Conservation (phyloP, 305 asterid species). For the Fraxinus baroniana region DNA sequence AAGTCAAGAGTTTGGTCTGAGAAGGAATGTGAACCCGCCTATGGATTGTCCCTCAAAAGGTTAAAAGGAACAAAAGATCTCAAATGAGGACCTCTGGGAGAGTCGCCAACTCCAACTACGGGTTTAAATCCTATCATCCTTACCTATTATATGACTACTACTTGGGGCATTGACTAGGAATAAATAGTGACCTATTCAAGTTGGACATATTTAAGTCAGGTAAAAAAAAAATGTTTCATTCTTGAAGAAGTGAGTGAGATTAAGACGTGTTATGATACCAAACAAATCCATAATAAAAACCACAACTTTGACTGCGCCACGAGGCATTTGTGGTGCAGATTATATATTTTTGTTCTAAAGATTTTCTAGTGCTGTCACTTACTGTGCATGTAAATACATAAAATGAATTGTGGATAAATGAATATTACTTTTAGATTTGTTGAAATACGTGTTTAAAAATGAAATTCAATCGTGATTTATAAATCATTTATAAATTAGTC, state of each 20-base stretch:
- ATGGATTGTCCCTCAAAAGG: no score
- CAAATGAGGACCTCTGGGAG: no score
- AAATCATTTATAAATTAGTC: background rate
- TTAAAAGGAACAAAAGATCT: no score
- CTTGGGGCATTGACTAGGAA: background rate
- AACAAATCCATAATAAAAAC: background rate
- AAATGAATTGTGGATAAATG: background rate
- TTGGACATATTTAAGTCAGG: background rate
- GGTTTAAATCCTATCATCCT: background rate
- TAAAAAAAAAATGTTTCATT: background rate
- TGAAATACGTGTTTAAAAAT: no score
- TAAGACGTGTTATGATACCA: background rate
- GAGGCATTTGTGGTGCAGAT: background rate
- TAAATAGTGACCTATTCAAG: background rate
- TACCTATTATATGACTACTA: background rate
- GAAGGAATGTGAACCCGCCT: no score
- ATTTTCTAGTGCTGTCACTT: background rate
- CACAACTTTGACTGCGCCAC: background rate
- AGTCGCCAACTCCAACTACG: no score
- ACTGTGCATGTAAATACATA: background rate
- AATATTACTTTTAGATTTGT: background rate
- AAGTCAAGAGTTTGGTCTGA: no score
- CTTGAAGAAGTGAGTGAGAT: background rate
- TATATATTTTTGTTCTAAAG: background rate
- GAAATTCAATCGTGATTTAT: background rate